Percentiles rank a stretch among this genome's conserved stretches.
Evolutionary conservation across 2,329 filamentous ascomycete genomes (phyloP).

Genomic region (Colletotrichum sublineola): DNA sequence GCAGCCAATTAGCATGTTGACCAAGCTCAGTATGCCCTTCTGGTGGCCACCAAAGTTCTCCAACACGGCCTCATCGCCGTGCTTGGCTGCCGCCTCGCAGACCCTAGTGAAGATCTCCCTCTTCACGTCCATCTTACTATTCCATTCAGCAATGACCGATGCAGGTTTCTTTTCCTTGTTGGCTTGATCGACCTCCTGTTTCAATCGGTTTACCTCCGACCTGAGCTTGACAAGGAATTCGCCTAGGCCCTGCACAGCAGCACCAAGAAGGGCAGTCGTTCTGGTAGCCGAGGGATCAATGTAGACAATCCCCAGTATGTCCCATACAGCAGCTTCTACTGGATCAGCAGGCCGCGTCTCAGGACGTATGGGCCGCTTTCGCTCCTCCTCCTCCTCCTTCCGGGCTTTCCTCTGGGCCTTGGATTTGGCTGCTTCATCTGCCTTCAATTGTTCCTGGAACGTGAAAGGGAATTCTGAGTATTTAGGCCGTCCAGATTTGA

Average conservation of each 20-base stretch:
- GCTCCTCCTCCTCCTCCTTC: slow-evolving; percentile 57
- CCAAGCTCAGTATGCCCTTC: slow-evolving; percentile 68
- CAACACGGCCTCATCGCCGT: slow-evolving; percentile 68
- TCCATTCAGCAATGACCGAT: slow-evolving; percentile 54
- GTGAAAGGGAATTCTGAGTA: slow-evolving; percentile 59
- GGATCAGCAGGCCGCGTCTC: slow-evolving; percentile 59
- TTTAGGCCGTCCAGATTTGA: slow-evolving; percentile 60
- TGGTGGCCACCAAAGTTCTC: slow-evolving; percentile 70
- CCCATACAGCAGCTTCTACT: slow-evolving; percentile 65
- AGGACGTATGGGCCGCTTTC: slow-evolving; percentile 58
- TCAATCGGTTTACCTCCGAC: slow-evolving; percentile 61
- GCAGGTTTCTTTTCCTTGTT: slow-evolving; percentile 58
- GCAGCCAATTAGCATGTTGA: slow-evolving; percentile 67
- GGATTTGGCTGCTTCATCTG: slow-evolving; percentile 60
- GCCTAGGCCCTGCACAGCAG: slow-evolving; percentile 64
- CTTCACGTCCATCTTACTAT: slow-evolving; percentile 58
- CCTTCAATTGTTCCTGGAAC: slow-evolving; percentile 62
- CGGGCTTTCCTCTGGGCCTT: slow-evolving; percentile 62
- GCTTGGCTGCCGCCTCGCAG: slow-evolving; percentile 66
- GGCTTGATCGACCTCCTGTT: slow-evolving; percentile 59
- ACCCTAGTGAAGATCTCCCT: slow-evolving; percentile 64
- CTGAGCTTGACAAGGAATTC: slow-evolving; percentile 64
- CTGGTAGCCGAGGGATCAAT: slow-evolving; percentile 58
- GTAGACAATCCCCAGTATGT: slow-evolving; percentile 64
- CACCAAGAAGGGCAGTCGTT: slow-evolving; percentile 57